phyloP scores from a whole-genome alignment of 2,329 filamentous ascomycete genomes.

The Pseudogymnoascus sp. region DNA sequence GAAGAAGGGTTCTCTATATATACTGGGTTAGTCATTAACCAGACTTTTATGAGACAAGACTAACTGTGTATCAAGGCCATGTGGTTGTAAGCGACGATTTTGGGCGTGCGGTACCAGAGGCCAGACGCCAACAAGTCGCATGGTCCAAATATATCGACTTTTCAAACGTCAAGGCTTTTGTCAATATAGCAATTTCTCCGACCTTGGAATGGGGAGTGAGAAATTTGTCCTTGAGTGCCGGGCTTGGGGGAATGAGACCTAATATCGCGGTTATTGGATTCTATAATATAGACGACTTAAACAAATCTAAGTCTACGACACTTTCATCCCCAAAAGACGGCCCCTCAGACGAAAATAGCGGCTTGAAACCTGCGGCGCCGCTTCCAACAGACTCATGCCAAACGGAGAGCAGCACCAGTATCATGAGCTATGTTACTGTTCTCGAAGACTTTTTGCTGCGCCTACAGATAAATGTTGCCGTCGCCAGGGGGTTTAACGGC shows the following conservation, averaged over 20 bases:
- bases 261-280: conserved; percentile 79
- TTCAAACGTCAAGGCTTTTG: conserved; percentile 79
- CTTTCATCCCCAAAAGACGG: neutral
- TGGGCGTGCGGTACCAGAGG: conserved; percentile 67
- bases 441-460: conserved; percentile 72
- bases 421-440: conserved; percentile 70
- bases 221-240: conserved; percentile 73
- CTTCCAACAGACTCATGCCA: conserved; percentile 63
- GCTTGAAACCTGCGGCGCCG: conserved; percentile 45
- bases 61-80: conserved; percentile 58
- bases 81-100: conserved; percentile 84
- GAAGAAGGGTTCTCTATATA: conserved; percentile 76
- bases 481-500: conserved; percentile 71
- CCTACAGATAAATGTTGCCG: conserved; percentile 73
- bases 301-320: conserved; percentile 36
- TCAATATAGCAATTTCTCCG: conserved; percentile 77
- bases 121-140: conserved; percentile 67
- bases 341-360: conserved; percentile 43
- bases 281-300: conserved; percentile 70
- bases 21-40: conserved; percentile 1
- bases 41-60: neutral
- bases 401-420: conserved; percentile 58
- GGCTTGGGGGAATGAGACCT: conserved; percentile 78
- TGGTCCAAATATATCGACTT: conserved; percentile 86
- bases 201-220: conserved; percentile 76